These are phyloP conservation scores for Suillus spraguei DNA, from an alignment of 768 basidiomycete species.

Conservation along the genomic window DNA sequence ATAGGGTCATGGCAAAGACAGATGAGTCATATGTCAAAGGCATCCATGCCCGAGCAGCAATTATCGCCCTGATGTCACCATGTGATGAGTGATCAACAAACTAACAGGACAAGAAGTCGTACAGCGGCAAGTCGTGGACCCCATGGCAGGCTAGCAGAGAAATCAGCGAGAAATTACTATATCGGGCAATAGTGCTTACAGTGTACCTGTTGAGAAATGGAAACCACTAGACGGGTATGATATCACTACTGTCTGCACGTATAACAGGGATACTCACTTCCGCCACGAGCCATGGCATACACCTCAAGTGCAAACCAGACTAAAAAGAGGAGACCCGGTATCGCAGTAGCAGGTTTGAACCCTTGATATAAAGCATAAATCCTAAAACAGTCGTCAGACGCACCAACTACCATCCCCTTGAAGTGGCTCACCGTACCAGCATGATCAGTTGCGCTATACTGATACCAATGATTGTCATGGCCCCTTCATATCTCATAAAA, in stretches of 20 bases:
- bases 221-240: neutral
- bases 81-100: neutral
- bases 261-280: neutral
- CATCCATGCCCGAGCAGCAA: conserved; percentile 40
- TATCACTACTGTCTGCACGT: neutral
- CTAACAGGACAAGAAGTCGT: neutral
- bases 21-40: conserved; percentile 51
- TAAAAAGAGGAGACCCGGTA: neutral
- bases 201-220: neutral
- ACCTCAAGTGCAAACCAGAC: conserved; percentile 1
- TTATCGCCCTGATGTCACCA: neutral
- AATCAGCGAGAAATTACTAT: neutral
- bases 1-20: conserved; percentile 41
- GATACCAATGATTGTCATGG: neutral
- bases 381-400: neutral
- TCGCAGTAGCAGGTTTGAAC: neutral
- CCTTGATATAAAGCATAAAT: neutral
- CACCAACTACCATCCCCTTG: neutral
- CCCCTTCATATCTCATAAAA: conserved; percentile 6
- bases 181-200: neutral
- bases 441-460: conserved; percentile 4
- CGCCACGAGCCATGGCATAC: neutral
- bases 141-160: neutral
- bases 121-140: neutral
- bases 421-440: conserved; percentile 1